phyloP scores from a whole-genome alignment of 163 green algal species.

The Prototheca wickerhamii region DNA sequence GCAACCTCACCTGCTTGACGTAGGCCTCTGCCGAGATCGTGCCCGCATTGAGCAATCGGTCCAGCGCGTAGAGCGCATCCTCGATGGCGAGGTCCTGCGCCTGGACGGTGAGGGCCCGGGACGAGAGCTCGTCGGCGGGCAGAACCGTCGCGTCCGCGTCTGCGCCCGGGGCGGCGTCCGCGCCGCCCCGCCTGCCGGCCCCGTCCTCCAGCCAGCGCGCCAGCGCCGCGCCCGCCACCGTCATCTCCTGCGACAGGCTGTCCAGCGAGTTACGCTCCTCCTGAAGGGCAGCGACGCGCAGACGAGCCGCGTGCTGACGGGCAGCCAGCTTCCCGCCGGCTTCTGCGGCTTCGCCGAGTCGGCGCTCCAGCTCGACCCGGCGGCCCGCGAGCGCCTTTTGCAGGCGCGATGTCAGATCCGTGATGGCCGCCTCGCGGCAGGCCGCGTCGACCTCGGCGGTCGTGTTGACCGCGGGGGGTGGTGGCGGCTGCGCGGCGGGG shows the following conservation, averaged over 20 bases:
- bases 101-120: constrained; percentile 59
- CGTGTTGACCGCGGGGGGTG: not conserved
- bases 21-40: constrained; percentile 53
- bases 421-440: constrained; percentile 1
- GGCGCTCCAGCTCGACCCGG: constrained; percentile 26
- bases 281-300: constrained; percentile 26
- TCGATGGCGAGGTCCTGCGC: constrained; percentile 77
- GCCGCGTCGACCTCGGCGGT: constrained; percentile 6
- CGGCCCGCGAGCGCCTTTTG: constrained; percentile 4
- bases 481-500: not conserved
- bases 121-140: constrained; percentile 54
- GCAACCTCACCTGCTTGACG: constrained; percentile 60
- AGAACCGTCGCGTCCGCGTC: constrained; percentile 48
- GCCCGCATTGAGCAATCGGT: constrained; percentile 55
- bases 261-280: constrained; percentile 61
- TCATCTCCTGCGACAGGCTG: constrained; percentile 44
- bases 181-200: constrained; percentile 27
- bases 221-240: constrained; percentile 38
- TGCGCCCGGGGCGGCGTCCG: not conserved
- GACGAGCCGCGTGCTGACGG: constrained; percentile 21
- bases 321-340: not conserved
- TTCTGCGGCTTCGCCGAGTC: constrained; percentile 19
- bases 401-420: constrained; percentile 20
- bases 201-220: constrained; percentile 62
- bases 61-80: constrained; percentile 72